phyloP scores from a whole-genome alignment of 2,329 filamentous ascomycete species.

The Colletotrichum lentis region DNA sequence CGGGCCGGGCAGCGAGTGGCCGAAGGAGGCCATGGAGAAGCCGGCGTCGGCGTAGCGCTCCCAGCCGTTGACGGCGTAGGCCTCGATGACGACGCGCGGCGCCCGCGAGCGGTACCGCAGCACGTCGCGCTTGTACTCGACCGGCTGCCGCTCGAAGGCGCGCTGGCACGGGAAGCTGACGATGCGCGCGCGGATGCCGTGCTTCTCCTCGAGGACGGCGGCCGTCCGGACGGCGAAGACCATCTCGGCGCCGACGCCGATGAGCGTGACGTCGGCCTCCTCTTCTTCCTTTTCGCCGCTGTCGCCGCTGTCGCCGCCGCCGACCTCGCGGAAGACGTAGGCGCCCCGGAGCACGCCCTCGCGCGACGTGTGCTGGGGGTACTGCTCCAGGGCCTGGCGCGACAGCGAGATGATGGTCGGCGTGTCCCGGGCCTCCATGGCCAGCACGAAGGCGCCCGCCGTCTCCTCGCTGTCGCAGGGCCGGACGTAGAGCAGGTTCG shows the following conservation, averaged over 20 bases:
- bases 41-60: slow-evolving; percentile 68
- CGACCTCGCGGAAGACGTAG: slow-evolving; percentile 51
- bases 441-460: slow-evolving; percentile 61
- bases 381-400: slow-evolving; percentile 52
- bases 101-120: slow-evolving; percentile 53
- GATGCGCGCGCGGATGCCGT: slow-evolving; percentile 50
- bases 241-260: slow-evolving; percentile 52
- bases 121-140: slow-evolving; percentile 56
- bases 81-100: slow-evolving; percentile 66
- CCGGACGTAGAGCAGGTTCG: slow-evolving; percentile 67
- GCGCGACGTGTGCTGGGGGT: slow-evolving; percentile 56
- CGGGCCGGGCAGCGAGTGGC: slow-evolving; percentile 63
- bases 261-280: slow-evolving; percentile 55
- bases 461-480: slow-evolving; percentile 67
- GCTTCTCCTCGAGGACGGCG: slow-evolving; percentile 50
- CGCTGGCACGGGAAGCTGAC: slow-evolving; percentile 57
- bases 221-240: slow-evolving; percentile 47
- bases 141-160: slow-evolving; percentile 53
- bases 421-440: slow-evolving; percentile 52
- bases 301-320: too few species aligned
- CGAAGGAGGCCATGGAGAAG: slow-evolving; percentile 62
- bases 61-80: slow-evolving; percentile 66
- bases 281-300: slow-evolving; percentile 45
- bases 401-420: slow-evolving; percentile 60
- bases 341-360: slow-evolving; percentile 55